Base-by-base conservation (phyloP, 345 rosid species). In the Rhodomyrtus tomentosa region DNA sequence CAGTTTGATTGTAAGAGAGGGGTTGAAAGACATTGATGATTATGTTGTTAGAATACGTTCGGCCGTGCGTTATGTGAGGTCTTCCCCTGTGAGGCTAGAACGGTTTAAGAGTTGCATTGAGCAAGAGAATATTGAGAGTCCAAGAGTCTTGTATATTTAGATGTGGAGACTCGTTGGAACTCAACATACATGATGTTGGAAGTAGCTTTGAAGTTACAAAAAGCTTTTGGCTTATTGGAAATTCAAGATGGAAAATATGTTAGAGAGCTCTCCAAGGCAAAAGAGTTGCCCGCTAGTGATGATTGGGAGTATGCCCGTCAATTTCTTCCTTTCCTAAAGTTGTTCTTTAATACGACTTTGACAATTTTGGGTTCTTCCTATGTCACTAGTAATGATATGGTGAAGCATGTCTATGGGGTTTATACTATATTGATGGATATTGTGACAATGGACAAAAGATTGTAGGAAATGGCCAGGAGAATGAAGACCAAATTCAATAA, bases 201-300 rank as follows among this genome's bases (percentile, higher is more conserved):
- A 16, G 68, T 29, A 0, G 82, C 86, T 12, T 40, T 85, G 22
- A 80, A 62, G 29, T 58, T 45, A 81, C 32, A 62, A 45, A 80
- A 59, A 79, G 86, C 82, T 16, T 84, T 84, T 84, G 72, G 80
- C 10, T 84, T 79, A 10, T 49, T 79, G 7, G 86, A 84, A 49
- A 11, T 72, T 50, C 62, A 84, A 9, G 82, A 84, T 4, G 50
- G 22, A 1, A 50, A 72, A 45, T 84, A 32, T 72, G 58, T 32
- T 18, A 62, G 73, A 20, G 85, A 72, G 11, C 13, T 83, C 10
- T 25, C 22, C 10, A 68, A 50, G 48, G 55, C 0, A 24, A 50
- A 68, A 51, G 62, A 49, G 6, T 36, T 84, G 56, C 85, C 85
- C 0, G 10, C 14, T 32, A 40, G 74, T 29, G 82, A 50, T 20